Evolutionary conservation across 306 rosid genomes (phyloP).

Genomic region (Ormosia semicastrata): DNA sequence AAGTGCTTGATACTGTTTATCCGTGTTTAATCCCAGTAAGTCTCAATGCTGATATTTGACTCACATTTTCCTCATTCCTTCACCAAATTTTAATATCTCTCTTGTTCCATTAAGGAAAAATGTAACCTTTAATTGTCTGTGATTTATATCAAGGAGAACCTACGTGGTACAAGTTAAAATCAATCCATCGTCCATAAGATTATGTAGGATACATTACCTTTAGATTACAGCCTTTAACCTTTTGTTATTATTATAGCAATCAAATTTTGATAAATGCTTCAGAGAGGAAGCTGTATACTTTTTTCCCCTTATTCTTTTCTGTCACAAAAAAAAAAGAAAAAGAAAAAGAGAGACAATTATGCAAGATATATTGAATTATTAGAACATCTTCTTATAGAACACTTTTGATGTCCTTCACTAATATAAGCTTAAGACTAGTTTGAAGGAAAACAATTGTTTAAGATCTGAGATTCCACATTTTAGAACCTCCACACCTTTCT

Average conservation of each 20-base stretch:
- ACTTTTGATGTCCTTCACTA: neutral
- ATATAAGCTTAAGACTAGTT: neutral
- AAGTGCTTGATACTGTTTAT: neutral
- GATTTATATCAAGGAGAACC: neutral
- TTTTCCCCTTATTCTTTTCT: neutral
- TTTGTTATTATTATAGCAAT: neutral
- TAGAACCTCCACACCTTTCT: neutral
- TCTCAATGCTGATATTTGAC: neutral
- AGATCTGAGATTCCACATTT: conserved; percentile 24
- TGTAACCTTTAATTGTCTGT: neutral
- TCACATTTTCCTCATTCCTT: conserved; percentile 14
- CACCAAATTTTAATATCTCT: neutral
- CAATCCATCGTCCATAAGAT: neutral
- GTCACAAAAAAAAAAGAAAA: neutral
- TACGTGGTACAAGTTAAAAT: neutral
- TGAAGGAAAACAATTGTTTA: neutral
- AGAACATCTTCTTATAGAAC: neutral
- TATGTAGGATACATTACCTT: neutral
- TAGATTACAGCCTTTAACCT: neutral
- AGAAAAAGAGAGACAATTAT: neutral
- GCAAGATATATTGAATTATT: neutral
- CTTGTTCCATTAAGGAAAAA: neutral
- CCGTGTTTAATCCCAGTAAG: neutral
- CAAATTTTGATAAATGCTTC: neutral
- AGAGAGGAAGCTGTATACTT: neutral